Percentiles rank a stretch among this genome's conserved stretches.
Conservation (phyloP, 192 early-diverging fungal species). For the Gonapodya sp. region DNA sequence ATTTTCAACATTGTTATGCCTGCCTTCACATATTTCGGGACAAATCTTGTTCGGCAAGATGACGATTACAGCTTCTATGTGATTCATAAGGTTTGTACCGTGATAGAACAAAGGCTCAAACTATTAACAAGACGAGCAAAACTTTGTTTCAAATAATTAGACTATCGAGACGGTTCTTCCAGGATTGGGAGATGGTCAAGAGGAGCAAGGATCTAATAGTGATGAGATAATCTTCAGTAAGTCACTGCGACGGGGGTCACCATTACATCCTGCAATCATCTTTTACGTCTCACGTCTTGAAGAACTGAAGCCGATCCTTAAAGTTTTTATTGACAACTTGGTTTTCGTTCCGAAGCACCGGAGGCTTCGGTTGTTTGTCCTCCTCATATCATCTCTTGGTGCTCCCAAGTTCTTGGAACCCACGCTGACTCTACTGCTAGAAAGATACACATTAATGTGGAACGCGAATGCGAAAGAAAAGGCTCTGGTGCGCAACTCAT, state of each 20-base stretch:
- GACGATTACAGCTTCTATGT: constrained; percentile 94
- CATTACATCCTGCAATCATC: neutral
- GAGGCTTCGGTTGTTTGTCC: constrained; percentile 74
- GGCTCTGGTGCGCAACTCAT: constrained; percentile 17
- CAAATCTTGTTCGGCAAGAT: constrained; percentile 87
- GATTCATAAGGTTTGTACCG: constrained; percentile 49
- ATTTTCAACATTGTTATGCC: constrained; percentile 92
- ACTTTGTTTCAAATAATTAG: constrained; percentile 17
- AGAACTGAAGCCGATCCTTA: constrained; percentile 64
- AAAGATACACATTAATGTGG: constrained; percentile 34
- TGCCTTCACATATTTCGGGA: constrained; percentile 97
- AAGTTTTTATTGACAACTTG: constrained; percentile 86
- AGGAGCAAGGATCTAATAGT: constrained; percentile 13
- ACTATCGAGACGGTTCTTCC: constrained; percentile 82
- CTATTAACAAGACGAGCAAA: neutral
- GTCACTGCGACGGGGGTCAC: constrained; percentile 10
- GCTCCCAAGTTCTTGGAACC: constrained; percentile 60
- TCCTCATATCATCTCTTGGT: constrained; percentile 73
- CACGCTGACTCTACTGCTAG: constrained; percentile 62
- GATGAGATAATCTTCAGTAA: constrained; percentile 14
- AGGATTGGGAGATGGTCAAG: constrained; percentile 51
- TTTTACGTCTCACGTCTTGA: constrained; percentile 8
- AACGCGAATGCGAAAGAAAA: constrained; percentile 21
- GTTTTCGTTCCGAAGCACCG: constrained; percentile 89
- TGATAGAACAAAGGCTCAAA: neutral